Evolutionary conservation across 495 filamentous ascomycete genomes (phyloP).

Genomic region (Podospora tetraspora): DNA sequence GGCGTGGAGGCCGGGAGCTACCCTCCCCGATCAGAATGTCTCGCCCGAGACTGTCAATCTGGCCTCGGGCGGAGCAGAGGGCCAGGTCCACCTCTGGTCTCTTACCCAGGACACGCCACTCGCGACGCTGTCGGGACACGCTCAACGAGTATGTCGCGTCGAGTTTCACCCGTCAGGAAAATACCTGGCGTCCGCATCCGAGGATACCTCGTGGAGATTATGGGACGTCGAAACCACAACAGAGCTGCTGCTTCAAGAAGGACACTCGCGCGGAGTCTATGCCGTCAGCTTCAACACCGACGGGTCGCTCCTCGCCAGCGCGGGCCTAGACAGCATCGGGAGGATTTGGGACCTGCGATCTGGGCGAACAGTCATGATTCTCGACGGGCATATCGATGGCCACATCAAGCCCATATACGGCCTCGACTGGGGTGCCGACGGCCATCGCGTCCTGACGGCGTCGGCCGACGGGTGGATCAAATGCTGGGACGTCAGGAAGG

Average conservation of each 20-base stretch:
- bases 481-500: slow-evolving; percentile 93
- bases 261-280: slow-evolving; percentile 89
- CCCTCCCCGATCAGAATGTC: slow-evolving; percentile 59
- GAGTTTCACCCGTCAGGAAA: slow-evolving; percentile 92
- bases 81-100: slow-evolving; percentile 86
- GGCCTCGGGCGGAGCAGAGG: slow-evolving; percentile 87
- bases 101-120: slow-evolving; percentile 76
- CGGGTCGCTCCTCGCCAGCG: slow-evolving; percentile 83
- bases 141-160: slow-evolving; percentile 78
- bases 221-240: slow-evolving; percentile 87
- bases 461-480: slow-evolving; percentile 96
- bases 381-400: slow-evolving; percentile 75
- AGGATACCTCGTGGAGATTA: slow-evolving; percentile 93
- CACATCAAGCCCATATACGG: slow-evolving; percentile 92
- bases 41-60: slow-evolving; percentile 74
- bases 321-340: slow-evolving; percentile 87
- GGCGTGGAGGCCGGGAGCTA: slow-evolving; percentile 84
- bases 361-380: slow-evolving; percentile 89
- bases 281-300: slow-evolving; percentile 83
- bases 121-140: slow-evolving; percentile 78
- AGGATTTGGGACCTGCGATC: slow-evolving; percentile 96
- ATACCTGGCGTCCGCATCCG: slow-evolving; percentile 88
- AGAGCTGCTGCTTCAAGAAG: slow-evolving; percentile 87
- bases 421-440: slow-evolving; percentile 87
- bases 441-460: slow-evolving; percentile 79